Evolutionary conservation across 768 basidiomycete species (phyloP), one percentile per base, ranked within the genome.

Genomic region (Lentinula aciculospora): DNA sequence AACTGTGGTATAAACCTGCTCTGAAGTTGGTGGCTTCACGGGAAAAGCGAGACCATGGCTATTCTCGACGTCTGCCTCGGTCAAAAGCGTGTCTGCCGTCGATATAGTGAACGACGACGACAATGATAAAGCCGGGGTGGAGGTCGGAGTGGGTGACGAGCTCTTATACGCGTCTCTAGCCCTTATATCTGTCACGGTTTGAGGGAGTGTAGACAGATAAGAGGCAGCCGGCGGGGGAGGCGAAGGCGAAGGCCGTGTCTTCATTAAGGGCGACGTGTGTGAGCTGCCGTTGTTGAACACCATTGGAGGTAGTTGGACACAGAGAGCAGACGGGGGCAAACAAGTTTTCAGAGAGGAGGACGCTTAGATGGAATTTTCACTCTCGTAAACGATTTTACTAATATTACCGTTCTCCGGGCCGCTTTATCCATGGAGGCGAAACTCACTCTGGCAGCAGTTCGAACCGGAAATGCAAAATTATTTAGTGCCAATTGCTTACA

Each of bases 1-100:
- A 39, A 89, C 79, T 8, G 89, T 89, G 36, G 73, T 79, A 68
- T 88, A 89, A 28, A 86, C 78, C 66, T 92, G 86, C 67, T 88
- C 86, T 0, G 89, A 92, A 37, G 87, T 91, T 0, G 91, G 91
- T 2, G 90, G 85, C 15, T 72, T 73, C 46, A 72, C 65, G 17
- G 89, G 88, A 55, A 82, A 76, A 5, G 81, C 68, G 45, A 92
- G 80, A 5, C 81, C 82, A 57, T 86, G 81, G 28, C 71, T 65
- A 62, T 75, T 74, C 63, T 79, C 76, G 51, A 72, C 67, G 29
- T 86, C 81, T 25, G 70, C 63, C 56, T 85, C 86, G 63, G 80
- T 74, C 36, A 88, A 70, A 8, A 85, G 72, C 21, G 82, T 81
- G 63, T 89, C 88, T 62, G 86, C 85, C 0, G 86, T 87, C 2